phyloP scores from a whole-genome alignment of 352 stramenopile species.

The Pythium plurisporium region DNA sequence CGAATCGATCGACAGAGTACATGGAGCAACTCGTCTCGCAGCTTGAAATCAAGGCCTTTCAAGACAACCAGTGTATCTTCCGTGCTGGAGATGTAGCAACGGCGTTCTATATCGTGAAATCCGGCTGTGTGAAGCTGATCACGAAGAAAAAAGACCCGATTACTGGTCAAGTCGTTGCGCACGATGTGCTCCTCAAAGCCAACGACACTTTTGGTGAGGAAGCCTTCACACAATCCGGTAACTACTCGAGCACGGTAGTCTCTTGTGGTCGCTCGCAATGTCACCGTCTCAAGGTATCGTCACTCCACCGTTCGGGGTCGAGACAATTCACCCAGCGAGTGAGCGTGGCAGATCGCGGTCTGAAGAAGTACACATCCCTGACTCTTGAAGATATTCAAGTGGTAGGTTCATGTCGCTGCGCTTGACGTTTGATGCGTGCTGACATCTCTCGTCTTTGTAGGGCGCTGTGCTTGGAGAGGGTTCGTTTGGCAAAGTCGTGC shows the following conservation, averaged over 20 bases:
- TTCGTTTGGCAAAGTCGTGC: constrained; percentile 95
- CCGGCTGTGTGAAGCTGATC: constrained; percentile 66
- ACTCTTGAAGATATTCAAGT: constrained; percentile 64
- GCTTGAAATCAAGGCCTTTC: constrained; percentile 75
- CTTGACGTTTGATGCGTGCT: background rate
- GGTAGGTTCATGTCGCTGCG: constrained; percentile 20
- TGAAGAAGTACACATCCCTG: constrained; percentile 48
- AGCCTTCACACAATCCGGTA: constrained; percentile 44
- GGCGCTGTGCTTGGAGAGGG: constrained; percentile 91
- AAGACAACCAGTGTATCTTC: constrained; percentile 61
- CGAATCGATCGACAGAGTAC: constrained; percentile 49
- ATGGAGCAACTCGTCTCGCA: constrained; percentile 69
- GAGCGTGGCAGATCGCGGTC: constrained; percentile 37
- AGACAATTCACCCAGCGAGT: constrained; percentile 64
- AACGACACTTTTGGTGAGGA: constrained; percentile 76
- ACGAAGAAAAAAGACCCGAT: constrained; percentile 34
- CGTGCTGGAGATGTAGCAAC: constrained; percentile 44
- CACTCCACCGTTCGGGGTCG: constrained; percentile 43
- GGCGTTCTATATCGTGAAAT: constrained; percentile 78
- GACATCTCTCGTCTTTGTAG: constrained; percentile 14
- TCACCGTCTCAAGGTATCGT: constrained; percentile 55
- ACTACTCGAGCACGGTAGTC: constrained; percentile 50
- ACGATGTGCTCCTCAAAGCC: constrained; percentile 57
- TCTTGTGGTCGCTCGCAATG: constrained; percentile 63
- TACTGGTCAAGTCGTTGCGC: constrained; percentile 29